phyloP scores from a whole-genome alignment of 192 early-diverging fungal species.

The Gonapodya prolifera region DNA sequence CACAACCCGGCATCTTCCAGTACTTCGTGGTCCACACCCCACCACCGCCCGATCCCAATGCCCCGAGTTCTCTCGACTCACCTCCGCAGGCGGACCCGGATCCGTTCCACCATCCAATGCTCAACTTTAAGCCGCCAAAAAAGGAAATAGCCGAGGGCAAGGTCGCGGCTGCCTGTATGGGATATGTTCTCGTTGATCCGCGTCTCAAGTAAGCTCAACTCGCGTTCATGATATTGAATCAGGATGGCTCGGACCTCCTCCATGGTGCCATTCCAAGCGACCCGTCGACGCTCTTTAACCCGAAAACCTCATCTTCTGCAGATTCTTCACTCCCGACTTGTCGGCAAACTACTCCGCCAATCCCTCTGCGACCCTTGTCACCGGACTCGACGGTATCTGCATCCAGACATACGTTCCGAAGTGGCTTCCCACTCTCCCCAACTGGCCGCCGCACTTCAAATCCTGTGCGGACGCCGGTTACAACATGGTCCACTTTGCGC shows the following conservation, averaged over 20 bases:
- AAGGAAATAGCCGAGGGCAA: background rate
- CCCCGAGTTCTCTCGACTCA: background rate
- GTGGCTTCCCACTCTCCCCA: slow-evolving; percentile 74
- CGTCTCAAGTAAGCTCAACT: slow-evolving; percentile 32
- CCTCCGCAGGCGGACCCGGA: background rate
- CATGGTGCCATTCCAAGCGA: background rate
- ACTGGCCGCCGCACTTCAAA: slow-evolving; percentile 65
- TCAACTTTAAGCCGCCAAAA: background rate
- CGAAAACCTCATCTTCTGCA: background rate
- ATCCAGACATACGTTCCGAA: slow-evolving; percentile 91
- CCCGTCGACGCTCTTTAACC: background rate
- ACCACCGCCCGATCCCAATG: background rate
- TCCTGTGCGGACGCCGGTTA: slow-evolving; percentile 66
- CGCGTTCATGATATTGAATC: too few relatives aligned
- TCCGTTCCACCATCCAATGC: background rate
- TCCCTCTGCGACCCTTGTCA: slow-evolving; percentile 12
- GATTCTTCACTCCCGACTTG: background rate
- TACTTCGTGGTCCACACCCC: slow-evolving; percentile 63
- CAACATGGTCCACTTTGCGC: slow-evolving; percentile 92
- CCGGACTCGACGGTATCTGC: slow-evolving; percentile 81
- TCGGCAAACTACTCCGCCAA: slow-evolving; percentile 7
- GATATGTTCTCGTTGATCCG: slow-evolving; percentile 85
- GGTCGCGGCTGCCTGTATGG: slow-evolving; percentile 22
- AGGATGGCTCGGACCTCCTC: slow-evolving; percentile 10
- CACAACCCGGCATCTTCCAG: slow-evolving; percentile 68